Conservation (phyloP, 176 grass and related monocot species). For the Juncus inflexus region DNA sequence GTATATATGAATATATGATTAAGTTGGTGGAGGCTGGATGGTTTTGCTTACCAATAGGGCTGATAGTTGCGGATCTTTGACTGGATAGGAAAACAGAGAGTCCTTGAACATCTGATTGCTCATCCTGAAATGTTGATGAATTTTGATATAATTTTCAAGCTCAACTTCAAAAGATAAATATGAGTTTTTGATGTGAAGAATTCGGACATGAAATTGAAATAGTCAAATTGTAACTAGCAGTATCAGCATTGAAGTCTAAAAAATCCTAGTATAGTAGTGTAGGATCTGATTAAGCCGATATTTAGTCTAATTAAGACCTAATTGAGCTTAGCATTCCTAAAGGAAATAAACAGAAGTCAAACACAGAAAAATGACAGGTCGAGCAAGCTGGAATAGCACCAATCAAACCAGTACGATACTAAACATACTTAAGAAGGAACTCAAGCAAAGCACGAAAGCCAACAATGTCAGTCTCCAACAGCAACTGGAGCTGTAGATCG, state of each 20-base stretch:
- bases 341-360: background rate
- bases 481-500: constrained; percentile 1
- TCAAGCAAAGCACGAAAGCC: background rate
- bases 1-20: too few species aligned
- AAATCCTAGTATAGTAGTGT: too few species aligned
- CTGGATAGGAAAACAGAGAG: constrained; percentile 79
- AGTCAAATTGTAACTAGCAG: background rate
- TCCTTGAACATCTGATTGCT: constrained; percentile 92
- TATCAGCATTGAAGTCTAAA: background rate
- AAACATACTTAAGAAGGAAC: background rate
- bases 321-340: background rate
- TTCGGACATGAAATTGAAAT: background rate
- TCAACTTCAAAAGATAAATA: constrained; percentile 3
- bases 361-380: constrained; percentile 15
- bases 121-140: constrained; percentile 64
- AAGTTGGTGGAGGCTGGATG: background rate
- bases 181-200: background rate
- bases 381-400: background rate
- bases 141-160: constrained; percentile 15
- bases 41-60: constrained; percentile 73
- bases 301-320: too few species aligned
- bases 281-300: too few species aligned
- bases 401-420: background rate
- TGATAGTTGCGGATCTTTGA: constrained; percentile 89
- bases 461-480: background rate